Conservation (phyloP, 2,329 filamentous ascomycete genomes). For the Daldinia eschscholtzii region DNA sequence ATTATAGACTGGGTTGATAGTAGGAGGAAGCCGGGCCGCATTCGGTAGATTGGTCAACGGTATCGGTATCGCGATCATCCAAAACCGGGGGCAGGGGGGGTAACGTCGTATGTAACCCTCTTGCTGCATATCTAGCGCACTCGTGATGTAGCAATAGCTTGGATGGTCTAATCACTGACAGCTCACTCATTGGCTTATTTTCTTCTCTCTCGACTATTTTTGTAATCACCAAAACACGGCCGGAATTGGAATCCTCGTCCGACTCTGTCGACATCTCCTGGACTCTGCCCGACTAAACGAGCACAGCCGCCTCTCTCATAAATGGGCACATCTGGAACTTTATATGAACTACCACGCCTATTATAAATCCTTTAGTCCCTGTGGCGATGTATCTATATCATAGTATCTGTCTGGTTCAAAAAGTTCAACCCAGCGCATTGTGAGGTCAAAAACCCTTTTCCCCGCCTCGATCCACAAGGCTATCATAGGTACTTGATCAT, state of each 20-base stretch:
- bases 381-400: constrained; percentile 15
- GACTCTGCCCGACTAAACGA: constrained; percentile 19
- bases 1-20: background rate
- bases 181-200: constrained; percentile 16
- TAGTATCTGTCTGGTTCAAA: constrained; percentile 10
- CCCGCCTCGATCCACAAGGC: constrained; percentile 2
- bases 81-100: constrained; percentile 22
- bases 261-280: constrained; percentile 30
- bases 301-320: constrained; percentile 23
- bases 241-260: constrained; percentile 34
- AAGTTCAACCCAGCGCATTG: constrained; percentile 6
- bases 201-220: constrained; percentile 35
- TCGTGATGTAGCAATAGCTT: constrained; percentile 29
- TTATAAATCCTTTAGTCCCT: constrained; percentile 9
- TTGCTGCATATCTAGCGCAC: constrained; percentile 33
- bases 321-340: constrained; percentile 12
- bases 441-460: constrained; percentile 6
- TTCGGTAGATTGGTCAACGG: background rate
- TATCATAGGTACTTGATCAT: background rate
- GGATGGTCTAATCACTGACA: constrained; percentile 26
- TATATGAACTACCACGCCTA: constrained; percentile 17
- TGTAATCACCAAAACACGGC: constrained; percentile 25
- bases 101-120: constrained; percentile 34
- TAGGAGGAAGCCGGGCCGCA: constrained; percentile 10
- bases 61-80: constrained; percentile 27